phyloP scores from a whole-genome alignment of 177 flowering plant species.

The Tripterygium wilfordii region DNA sequence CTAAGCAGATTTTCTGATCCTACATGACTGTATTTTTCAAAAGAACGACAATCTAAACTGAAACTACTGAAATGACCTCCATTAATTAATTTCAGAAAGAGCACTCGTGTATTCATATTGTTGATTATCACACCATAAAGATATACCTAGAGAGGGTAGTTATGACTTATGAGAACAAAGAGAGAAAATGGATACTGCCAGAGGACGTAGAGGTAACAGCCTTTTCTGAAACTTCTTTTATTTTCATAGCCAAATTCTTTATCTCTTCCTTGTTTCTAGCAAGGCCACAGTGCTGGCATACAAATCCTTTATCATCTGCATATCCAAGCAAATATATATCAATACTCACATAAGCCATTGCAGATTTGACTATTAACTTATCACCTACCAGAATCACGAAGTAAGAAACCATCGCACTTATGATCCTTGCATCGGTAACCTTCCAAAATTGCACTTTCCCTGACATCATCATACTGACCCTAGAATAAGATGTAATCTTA shows the following conservation, averaged over 20 bases:
- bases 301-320: slow-evolving; percentile 67
- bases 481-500: slow-evolving; percentile 23
- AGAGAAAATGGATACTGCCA: slow-evolving; percentile 70
- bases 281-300: slow-evolving; percentile 81
- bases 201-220: slow-evolving; percentile 38
- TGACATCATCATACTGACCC: slow-evolving; percentile 73
- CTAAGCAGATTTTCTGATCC: too few species aligned
- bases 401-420: slow-evolving; percentile 67
- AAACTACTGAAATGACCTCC: too few species aligned
- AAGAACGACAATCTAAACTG: too few species aligned
- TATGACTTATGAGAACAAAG: too few species aligned
- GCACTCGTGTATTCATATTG: too few species aligned
- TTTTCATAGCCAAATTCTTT: slow-evolving; percentile 35
- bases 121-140: too few species aligned
- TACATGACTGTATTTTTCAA: too few species aligned
- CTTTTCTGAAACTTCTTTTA: slow-evolving; percentile 44
- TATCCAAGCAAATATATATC: slow-evolving; percentile 1
- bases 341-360: background rate
- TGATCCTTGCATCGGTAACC: slow-evolving; percentile 74
- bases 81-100: too few species aligned
- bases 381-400: slow-evolving; percentile 68
- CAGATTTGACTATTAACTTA: background rate
- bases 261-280: slow-evolving; percentile 63
- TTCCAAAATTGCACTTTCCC: slow-evolving; percentile 85
- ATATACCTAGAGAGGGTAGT: too few species aligned